Base-by-base conservation (phyloP, 768 basidiomycete species). In the Boletus bicolor region DNA sequence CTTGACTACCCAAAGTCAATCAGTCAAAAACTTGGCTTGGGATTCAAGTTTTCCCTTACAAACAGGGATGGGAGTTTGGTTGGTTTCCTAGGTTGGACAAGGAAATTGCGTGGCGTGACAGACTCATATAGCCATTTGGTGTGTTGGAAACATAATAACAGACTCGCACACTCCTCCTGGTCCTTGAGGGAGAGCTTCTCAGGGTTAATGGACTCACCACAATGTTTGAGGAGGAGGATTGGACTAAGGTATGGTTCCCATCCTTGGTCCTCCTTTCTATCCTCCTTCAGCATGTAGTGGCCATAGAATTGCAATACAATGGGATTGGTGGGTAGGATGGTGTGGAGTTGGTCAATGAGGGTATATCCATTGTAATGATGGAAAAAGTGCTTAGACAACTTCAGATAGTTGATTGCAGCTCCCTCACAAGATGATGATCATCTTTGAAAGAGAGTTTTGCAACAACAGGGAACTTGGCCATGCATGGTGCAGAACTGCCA, bases 261-360 rank as follows among this genome's bases (percentile, higher is more conserved):
- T 28, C 5, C 19, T 6, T 15, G 21, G 4, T 11, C 2, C 17
- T 19, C 4, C 15, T 1, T 5, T 1, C 1, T 3, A 0, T 30
- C 9, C 70, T n/a, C 1, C 38, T 45, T 15, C 1, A 73, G 74
- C 0, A 60, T 64, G 59, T 86, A 87, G 67, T 81, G 83, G 1
- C 86, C 85, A 59, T 82, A 87, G 66, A 79, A 87, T 64, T 85
- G 83, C 0, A 85, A 85, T 4, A 82, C 79, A 44, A 85, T 45
- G 0, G 85, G 76, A 7, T 74, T 70, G 4, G 79, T 70, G 3
- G 82, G 80, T 0, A 78, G 75, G 0, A 82, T 78, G 57, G 75
- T 62, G 32, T 68, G 67, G 5, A 82, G 30, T 19, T 68, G 70
- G 6, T 7, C 2, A 0, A 68, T 30, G 44, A 64, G 7, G 7